phyloP scores from a whole-genome alignment of 2,329 filamentous ascomycete genomes.

The Penicillium decumbens region DNA sequence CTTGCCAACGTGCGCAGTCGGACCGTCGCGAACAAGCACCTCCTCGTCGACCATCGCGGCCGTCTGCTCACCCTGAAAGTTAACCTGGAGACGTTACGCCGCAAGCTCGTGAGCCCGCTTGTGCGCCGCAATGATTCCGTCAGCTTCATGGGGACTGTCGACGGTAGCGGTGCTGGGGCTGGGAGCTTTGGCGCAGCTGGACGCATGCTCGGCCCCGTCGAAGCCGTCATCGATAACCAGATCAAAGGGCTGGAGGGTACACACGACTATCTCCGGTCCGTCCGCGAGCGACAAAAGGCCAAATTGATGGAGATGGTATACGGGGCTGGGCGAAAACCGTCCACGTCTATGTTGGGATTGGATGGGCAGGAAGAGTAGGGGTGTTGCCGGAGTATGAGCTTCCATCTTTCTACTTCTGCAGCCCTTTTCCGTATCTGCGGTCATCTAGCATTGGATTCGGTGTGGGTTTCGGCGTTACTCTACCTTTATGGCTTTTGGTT shows the following conservation, averaged over 20 bases:
- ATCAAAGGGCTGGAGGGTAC: constrained; percentile 76
- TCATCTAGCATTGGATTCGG: constrained; percentile 5
- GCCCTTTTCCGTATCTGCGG: neutral
- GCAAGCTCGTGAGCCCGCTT: constrained; percentile 78
- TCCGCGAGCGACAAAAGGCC: constrained; percentile 74
- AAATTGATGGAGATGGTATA: constrained; percentile 78
- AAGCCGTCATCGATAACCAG: constrained; percentile 67
- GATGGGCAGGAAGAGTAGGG: constrained; percentile 17
- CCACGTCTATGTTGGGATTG: constrained; percentile 23
- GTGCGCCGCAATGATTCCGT: constrained; percentile 62
- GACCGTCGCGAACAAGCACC: constrained; percentile 80
- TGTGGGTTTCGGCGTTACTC: constrained; percentile 1
- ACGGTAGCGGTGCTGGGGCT: constrained; percentile 15
- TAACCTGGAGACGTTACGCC: constrained; percentile 76
- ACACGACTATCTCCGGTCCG: constrained; percentile 68
- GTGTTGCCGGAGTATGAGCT: constrained; percentile 3
- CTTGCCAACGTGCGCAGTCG: constrained; percentile 73
- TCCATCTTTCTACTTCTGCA: neutral
- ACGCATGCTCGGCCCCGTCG: constrained; percentile 54
- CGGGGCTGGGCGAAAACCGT: constrained; percentile 44
- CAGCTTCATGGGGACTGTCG: constrained; percentile 32
- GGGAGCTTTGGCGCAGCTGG: constrained; percentile 39
- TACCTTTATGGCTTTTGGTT: neutral
- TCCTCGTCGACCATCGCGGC: constrained; percentile 81
- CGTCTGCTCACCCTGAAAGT: constrained; percentile 78